Evolutionary conservation across 257 asterid genomes (phyloP).

Genomic region (Capsicum pubescens): DNA sequence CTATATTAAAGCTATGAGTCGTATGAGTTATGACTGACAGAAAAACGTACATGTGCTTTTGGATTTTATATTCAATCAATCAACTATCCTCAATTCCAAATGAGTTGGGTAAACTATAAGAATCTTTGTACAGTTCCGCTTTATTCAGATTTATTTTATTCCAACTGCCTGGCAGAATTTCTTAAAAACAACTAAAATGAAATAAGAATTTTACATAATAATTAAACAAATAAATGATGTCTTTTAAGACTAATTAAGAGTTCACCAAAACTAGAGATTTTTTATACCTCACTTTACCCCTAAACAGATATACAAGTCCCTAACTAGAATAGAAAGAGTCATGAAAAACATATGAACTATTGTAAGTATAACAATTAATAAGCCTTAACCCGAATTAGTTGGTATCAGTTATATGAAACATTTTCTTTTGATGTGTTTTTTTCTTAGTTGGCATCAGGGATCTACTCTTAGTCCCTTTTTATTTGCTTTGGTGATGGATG

Average conservation of each 20-base stretch:
- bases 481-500: too few relatives aligned
- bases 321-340: background rate
- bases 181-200: background rate
- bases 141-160: conserved; percentile 1
- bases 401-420: background rate
- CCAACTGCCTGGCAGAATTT: background rate
- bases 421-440: background rate
- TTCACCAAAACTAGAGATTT: background rate
- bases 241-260: background rate
- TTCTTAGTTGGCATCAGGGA: background rate
- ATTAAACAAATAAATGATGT: background rate
- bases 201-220: too few relatives aligned
- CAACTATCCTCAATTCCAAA: background rate
- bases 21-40: background rate
- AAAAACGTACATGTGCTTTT: background rate
- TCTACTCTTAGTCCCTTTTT: too few relatives aligned
- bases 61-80: background rate
- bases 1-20: background rate
- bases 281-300: background rate
- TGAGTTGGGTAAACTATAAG: conserved; percentile 12
- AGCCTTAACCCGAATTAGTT: background rate
- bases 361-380: background rate
- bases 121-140: background rate
- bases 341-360: background rate
- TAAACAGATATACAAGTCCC: background rate